A percentile compares a stretch with the other conserved stretches of the same genome.
Evolutionary conservation across 148 eudicot genomes (phyloP).

Genomic region (Linanthus parryae): DNA sequence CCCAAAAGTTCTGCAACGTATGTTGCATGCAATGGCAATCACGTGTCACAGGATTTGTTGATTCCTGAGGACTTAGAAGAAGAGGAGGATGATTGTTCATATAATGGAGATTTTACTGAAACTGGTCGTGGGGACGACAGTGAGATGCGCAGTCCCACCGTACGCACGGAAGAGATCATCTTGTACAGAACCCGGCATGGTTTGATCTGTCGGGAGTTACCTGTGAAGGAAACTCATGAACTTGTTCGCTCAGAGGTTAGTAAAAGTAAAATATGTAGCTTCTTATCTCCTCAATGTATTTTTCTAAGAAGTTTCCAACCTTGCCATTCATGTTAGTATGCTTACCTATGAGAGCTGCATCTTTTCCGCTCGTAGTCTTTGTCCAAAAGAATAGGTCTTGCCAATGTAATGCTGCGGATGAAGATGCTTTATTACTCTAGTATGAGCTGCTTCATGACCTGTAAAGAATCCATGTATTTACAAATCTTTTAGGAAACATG

Average conservation of each 20-base stretch:
- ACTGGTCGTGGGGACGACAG: slow-evolving; percentile 50
- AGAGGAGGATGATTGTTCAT: slow-evolving; percentile 36
- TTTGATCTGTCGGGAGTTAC: slow-evolving; percentile 67
- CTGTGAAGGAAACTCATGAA: slow-evolving; percentile 74
- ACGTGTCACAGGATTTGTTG: slow-evolving; percentile 45
- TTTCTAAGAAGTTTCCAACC: too few relatives aligned
- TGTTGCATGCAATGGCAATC: slow-evolving; percentile 16
- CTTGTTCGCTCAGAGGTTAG: slow-evolving; percentile 83
- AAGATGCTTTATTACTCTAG: too few relatives aligned
- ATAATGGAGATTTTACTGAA: slow-evolving; percentile 44
- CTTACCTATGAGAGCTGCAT: too few relatives aligned
- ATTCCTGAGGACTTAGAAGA: slow-evolving; percentile 39
- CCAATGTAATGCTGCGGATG: too few relatives aligned
- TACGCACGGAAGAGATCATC: slow-evolving; percentile 76
- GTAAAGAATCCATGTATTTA: too few relatives aligned
- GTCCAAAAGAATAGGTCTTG: too few relatives aligned
- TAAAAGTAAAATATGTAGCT: not conserved
- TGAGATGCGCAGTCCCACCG: slow-evolving; percentile 42
- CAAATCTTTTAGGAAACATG: too few relatives aligned
- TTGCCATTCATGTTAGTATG: too few relatives aligned
- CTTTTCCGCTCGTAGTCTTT: too few relatives aligned
- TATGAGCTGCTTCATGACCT: too few relatives aligned
- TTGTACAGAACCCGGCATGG: slow-evolving; percentile 50
- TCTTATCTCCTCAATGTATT: too few relatives aligned
- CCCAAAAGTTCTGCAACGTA: slow-evolving; percentile 33